Percentiles rank a stretch among this genome's conserved stretches.
These are phyloP conservation scores for Penicillium sp. DNA, from an alignment of 2,329 filamentous ascomycete species.

Conservation along the genomic window DNA sequence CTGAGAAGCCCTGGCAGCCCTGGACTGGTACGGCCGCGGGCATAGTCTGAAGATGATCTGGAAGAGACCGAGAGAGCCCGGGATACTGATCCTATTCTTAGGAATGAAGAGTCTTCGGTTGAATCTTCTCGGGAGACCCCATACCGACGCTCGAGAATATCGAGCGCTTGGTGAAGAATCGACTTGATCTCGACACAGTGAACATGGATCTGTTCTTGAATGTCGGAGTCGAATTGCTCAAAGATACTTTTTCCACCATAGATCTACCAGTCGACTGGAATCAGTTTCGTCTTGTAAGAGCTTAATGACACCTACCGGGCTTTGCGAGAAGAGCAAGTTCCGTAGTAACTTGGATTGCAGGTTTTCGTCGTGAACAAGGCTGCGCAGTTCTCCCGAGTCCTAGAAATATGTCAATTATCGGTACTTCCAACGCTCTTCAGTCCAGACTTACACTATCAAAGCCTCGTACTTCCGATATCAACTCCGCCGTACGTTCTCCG, in stretches of 20 bases:
- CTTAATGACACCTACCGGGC: conserved; percentile 1
- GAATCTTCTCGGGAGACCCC: not conserved
- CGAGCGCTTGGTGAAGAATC: conserved; percentile 4
- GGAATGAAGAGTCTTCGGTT: not conserved
- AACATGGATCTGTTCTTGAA: conserved; percentile 8
- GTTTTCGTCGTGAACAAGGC: conserved; percentile 8
- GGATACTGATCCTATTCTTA: not conserved
- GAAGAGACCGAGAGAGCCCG: no score
- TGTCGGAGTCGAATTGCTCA: conserved; percentile 7
- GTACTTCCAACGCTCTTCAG: not conserved
- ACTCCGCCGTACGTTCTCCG: conserved; percentile 3
- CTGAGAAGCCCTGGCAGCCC: conserved; percentile 1
- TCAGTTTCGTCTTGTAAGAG: no score
- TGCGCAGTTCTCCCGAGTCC: conserved; percentile 5
- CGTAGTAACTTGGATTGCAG: conserved; percentile 4
- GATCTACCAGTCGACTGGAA: no score
- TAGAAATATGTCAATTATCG: not conserved
- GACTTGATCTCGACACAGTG: conserved; percentile 6
- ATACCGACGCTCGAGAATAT: conserved; percentile 7
- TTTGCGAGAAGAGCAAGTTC: conserved; percentile 6
- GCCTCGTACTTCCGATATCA: conserved; percentile 3
- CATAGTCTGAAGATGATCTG: no score
- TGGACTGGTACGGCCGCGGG: no score
- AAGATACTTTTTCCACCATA: conserved; percentile 6
- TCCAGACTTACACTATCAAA: conserved; percentile 4